Evolutionary conservation across 176 grass and related monocot genomes (phyloP).

Genomic region (Phragmites australis): DNA sequence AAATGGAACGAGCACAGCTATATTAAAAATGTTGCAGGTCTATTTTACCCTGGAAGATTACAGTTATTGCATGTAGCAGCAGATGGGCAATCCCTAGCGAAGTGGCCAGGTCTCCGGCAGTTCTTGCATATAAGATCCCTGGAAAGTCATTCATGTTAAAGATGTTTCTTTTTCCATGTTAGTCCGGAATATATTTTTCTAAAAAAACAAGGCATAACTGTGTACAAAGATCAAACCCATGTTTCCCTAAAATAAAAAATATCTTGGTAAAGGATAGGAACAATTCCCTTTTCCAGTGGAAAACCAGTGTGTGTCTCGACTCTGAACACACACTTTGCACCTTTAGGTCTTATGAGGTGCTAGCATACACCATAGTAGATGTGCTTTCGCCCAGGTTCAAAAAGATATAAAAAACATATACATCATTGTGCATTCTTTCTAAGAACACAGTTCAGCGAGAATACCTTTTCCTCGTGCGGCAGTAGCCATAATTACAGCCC

Average conservation of each 20-base stretch:
- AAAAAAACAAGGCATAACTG: neutral
- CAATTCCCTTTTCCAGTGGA: constrained; percentile 5
- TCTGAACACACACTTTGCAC: neutral
- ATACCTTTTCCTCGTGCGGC: neutral
- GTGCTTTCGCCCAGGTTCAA: neutral
- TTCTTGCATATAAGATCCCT: constrained; percentile 85
- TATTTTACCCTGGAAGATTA: constrained; percentile 73
- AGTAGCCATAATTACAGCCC: neutral
- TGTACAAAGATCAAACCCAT: neutral
- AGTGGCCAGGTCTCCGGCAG: constrained; percentile 84
- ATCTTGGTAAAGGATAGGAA: neutral
- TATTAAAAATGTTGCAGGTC: constrained; percentile 19
- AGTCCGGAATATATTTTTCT: constrained; percentile 7
- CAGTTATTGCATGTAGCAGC: constrained; percentile 82
- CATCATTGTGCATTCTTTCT: constrained; percentile 6
- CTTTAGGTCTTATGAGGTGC: neutral
- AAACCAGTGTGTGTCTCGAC: neutral
- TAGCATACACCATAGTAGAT: neutral
- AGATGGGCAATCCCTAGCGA: constrained; percentile 78
- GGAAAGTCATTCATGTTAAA: constrained; percentile 36
- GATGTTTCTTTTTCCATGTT: neutral
- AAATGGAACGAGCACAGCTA: neutral
- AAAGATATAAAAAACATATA: neutral
- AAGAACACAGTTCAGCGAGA: neutral
- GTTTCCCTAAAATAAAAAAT: constrained; percentile 12